phyloP scores from a whole-genome alignment of 768 basidiomycete species.

The Boletus rubescentipes region DNA sequence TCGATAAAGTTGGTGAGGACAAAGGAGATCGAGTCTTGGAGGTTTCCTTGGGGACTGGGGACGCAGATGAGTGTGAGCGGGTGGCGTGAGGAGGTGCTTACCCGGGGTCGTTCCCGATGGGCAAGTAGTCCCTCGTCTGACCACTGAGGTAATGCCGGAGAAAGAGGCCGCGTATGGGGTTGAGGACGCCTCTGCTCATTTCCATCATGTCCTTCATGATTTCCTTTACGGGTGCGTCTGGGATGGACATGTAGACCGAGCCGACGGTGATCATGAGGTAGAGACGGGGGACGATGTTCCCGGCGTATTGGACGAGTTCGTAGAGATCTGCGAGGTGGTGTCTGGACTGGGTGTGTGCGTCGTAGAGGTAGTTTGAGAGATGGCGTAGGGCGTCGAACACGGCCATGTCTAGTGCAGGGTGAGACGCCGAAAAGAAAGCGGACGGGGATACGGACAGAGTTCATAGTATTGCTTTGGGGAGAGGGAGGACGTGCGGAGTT shows the following conservation, averaged over 20 bases:
- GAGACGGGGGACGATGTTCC: slow-evolving; percentile 90
- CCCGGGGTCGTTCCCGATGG: slow-evolving; percentile 83
- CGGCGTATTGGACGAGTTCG: slow-evolving; percentile 99
- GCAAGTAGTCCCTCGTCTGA: slow-evolving; percentile 94
- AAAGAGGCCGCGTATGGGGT: slow-evolving; percentile 96
- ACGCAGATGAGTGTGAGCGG: background rate
- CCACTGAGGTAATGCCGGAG: slow-evolving; percentile 95
- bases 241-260: slow-evolving; percentile 97
- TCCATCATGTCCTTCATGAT: slow-evolving; percentile 99
- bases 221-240: slow-evolving; percentile 96
- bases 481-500: slow-evolving; percentile 89
- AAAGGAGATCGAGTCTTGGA: slow-evolving; percentile 94
- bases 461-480: slow-evolving; percentile 99
- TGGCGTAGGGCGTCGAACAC: slow-evolving; percentile 96
- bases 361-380: slow-evolving; percentile 94
- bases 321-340: slow-evolving; percentile 99
- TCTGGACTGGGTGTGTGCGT: slow-evolving; percentile 86
- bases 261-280: slow-evolving; percentile 99
- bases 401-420: slow-evolving; percentile 75
- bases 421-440: background rate
- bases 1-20: slow-evolving; percentile 99
- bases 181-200: slow-evolving; percentile 96
- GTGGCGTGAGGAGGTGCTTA: slow-evolving; percentile 34
- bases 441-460: slow-evolving; percentile 61
- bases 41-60: slow-evolving; percentile 75